These are phyloP conservation scores for Maudiozyma saulgeensis DNA, from an alignment of 805 yeast genomes.

Conservation along the genomic window DNA sequence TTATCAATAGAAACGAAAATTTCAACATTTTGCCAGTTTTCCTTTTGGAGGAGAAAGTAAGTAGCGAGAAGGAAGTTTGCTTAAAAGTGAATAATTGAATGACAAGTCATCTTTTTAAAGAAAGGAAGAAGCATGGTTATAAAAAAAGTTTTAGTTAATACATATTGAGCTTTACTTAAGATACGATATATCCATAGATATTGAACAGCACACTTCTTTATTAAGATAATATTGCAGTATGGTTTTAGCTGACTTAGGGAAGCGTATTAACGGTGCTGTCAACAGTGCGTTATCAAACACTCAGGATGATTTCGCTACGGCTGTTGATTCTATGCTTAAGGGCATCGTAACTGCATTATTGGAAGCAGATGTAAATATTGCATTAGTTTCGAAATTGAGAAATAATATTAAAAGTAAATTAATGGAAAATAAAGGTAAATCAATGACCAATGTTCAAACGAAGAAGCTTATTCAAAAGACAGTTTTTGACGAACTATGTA, in stretches of 20 bases:
- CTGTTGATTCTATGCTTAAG: slow-evolving; percentile 66
- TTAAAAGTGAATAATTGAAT: no score
- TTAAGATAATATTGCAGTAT: slow-evolving; percentile 25
- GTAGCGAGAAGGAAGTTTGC: no score
- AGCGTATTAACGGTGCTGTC: slow-evolving; percentile 67
- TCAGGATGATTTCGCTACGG: slow-evolving; percentile 46
- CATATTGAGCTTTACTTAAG: no score
- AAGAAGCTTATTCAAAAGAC: slow-evolving; percentile 80
- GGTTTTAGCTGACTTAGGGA: slow-evolving; percentile 76
- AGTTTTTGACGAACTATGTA: slow-evolving; percentile 86
- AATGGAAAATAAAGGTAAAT: slow-evolving; percentile 26
- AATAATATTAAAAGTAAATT: slow-evolving; percentile 56
- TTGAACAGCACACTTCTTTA: no score
- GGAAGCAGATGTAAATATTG: slow-evolving; percentile 90
- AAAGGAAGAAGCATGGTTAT: no score
- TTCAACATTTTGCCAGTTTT: background rate
- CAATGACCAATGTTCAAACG: slow-evolving; percentile 41
- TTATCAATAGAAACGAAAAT: background rate
- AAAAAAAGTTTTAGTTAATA: no score
- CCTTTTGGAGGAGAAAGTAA: no score
- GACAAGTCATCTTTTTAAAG: no score
- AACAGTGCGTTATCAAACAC: slow-evolving; percentile 49
- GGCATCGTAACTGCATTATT: slow-evolving; percentile 83
- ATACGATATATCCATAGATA: no score
- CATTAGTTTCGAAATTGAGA: slow-evolving; percentile 67